These are phyloP conservation scores for Lizanozyma gosingica DNA, from an alignment of 1,139 yeast species.

Conservation along the genomic window DNA sequence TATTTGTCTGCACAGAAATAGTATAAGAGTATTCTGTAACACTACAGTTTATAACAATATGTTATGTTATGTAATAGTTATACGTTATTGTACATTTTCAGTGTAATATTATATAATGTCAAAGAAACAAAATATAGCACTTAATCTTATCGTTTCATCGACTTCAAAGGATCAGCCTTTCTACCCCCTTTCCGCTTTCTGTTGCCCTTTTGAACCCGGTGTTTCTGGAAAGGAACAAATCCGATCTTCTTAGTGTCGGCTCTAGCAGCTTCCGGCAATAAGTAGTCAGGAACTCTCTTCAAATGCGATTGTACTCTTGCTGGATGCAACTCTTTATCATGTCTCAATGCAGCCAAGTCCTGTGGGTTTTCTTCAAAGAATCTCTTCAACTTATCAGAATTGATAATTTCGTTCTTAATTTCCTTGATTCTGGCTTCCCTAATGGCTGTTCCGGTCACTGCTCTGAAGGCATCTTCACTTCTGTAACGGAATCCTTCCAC, in stretches of 20 bases:
- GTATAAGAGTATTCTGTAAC: too few species aligned
- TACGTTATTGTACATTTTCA: too few species aligned
- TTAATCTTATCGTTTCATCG: conserved; percentile 5
- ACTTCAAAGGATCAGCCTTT: conserved; percentile 68
- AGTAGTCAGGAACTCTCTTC: conserved; percentile 87
- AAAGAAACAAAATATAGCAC: too few species aligned
- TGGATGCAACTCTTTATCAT: conserved; percentile 82
- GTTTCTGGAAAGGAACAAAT: conserved; percentile 69
- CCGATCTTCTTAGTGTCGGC: conserved; percentile 52
- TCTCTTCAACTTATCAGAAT: conserved; percentile 84
- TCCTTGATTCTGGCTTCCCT: conserved; percentile 94
- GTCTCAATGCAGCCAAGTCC: conserved; percentile 80
- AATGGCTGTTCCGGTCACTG: conserved; percentile 82
- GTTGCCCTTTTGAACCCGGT: conserved; percentile 36
- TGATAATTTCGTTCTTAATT: conserved; percentile 75
- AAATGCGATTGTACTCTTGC: conserved; percentile 76
- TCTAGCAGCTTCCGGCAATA: conserved; percentile 76
- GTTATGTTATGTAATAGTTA: too few species aligned
- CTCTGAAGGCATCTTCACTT: conserved; percentile 94
- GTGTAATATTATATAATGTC: too few species aligned
- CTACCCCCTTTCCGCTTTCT: conserved; percentile 27
- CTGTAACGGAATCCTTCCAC: conserved; percentile 95
- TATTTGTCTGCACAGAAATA: too few species aligned
- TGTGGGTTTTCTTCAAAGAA: conserved; percentile 98
- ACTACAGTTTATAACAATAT: too few species aligned